These are phyloP conservation scores for Saccharum officinarum DNA, from an alignment of 176 grass and related monocot species.

Conservation along the genomic window DNA sequence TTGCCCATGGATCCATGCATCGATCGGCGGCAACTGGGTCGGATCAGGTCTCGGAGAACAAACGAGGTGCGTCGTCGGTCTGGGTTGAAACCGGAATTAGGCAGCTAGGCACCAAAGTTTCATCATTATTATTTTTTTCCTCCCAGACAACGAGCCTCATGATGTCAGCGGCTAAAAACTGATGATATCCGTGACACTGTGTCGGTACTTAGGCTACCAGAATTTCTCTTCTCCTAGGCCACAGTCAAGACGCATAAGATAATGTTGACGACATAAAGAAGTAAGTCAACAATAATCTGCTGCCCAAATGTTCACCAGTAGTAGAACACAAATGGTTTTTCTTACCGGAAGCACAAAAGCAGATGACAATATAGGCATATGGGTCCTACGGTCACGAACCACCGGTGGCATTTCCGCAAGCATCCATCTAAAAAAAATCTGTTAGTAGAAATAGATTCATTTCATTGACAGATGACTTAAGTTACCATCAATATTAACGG, in stretches of 20 bases:
- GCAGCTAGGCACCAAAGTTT: slow-evolving; percentile 6
- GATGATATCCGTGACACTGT: slow-evolving; percentile 8
- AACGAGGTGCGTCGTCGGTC: background rate
- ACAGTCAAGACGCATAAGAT: background rate
- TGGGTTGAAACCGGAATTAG: background rate
- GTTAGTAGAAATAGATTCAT: too few species aligned
- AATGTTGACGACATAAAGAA: background rate
- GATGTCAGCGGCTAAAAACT: background rate
- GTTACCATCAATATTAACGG: too few species aligned
- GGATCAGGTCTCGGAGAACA: background rate
- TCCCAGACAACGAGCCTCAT: background rate
- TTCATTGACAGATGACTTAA: too few species aligned
- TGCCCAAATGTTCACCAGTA: too few species aligned
- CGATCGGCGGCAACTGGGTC: background rate
- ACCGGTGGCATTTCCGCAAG: too few species aligned
- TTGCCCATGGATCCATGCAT: background rate
- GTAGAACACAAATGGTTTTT: too few species aligned
- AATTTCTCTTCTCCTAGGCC: background rate
- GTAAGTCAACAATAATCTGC: background rate
- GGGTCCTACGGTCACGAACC: too few species aligned
- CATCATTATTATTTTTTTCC: background rate
- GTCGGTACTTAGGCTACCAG: background rate
- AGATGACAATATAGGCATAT: too few species aligned
- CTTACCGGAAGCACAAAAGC: too few species aligned
- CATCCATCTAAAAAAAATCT: too few species aligned